Evolutionary conservation across 495 filamentous ascomycete species (phyloP).

Genomic region (Penicillium bialowiezense): DNA sequence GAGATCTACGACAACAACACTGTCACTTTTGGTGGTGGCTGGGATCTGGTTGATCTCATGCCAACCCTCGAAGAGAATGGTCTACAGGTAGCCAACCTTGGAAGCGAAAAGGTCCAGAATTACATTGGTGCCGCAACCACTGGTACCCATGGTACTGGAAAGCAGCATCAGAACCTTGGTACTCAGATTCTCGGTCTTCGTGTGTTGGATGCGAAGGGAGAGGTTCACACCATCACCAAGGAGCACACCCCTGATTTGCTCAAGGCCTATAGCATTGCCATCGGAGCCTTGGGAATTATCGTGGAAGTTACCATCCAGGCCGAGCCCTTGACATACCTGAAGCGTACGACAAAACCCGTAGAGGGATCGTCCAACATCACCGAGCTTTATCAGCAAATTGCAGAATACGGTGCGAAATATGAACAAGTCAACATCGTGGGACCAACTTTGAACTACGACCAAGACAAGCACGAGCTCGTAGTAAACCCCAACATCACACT

Average conservation of each 20-base stretch:
- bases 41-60: slow-evolving; percentile 14
- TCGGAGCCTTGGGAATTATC: slow-evolving; percentile 21
- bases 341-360: slow-evolving; percentile 17
- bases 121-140: slow-evolving; percentile 17
- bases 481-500: slow-evolving; percentile 10
- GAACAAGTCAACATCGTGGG: slow-evolving; percentile 17
- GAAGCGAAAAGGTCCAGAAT: slow-evolving; percentile 19
- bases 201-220: slow-evolving; percentile 16
- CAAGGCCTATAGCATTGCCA: slow-evolving; percentile 21
- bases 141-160: slow-evolving; percentile 20
- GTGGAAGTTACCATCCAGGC: slow-evolving; percentile 19
- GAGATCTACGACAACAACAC: slow-evolving; percentile 12
- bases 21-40: slow-evolving; percentile 15
- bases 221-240: slow-evolving; percentile 9
- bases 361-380: slow-evolving; percentile 12
- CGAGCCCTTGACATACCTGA: slow-evolving; percentile 11
- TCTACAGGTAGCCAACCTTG: slow-evolving; percentile 13
- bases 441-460: slow-evolving; percentile 16
- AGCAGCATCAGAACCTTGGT: slow-evolving; percentile 7
- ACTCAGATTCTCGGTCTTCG: slow-evolving; percentile 15
- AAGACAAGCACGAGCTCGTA: slow-evolving; percentile 1
- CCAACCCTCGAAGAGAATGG: slow-evolving; percentile 10
- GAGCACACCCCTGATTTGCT: slow-evolving; percentile 13
- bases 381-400: slow-evolving; percentile 14
- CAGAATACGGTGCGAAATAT: slow-evolving; percentile 10